Evolutionary conservation across 306 rosid genomes (phyloP).

Genomic region (Ochetophila trinervis): DNA sequence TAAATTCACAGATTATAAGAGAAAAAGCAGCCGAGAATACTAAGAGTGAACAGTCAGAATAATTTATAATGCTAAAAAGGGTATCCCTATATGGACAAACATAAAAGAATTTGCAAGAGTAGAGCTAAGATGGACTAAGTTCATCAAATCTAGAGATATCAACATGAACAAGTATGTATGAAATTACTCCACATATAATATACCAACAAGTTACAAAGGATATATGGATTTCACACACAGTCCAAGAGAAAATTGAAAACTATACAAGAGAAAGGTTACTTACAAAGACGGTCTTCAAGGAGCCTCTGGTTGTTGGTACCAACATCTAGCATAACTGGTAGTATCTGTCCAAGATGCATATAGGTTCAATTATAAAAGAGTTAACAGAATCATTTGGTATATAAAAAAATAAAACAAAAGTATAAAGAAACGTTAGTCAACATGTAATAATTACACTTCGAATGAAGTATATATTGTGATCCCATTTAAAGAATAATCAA

Average conservation of each 20-base stretch:
- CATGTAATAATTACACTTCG: slow-evolving; percentile 12
- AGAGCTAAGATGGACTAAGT: background rate
- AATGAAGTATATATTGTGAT: background rate
- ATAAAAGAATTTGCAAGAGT: background rate
- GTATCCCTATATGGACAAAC: background rate
- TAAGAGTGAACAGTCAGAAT: background rate
- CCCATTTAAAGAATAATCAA: background rate
- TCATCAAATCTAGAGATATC: background rate
- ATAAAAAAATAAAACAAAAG: background rate
- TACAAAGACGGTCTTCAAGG: slow-evolving; percentile 88
- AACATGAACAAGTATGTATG: background rate
- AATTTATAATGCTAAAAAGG: background rate
- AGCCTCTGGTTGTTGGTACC: slow-evolving; percentile 94
- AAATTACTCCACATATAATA: background rate
- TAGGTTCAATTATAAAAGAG: slow-evolving; percentile 21
- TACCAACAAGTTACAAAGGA: background rate
- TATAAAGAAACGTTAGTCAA: slow-evolving; percentile 8
- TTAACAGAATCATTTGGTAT: slow-evolving; percentile 10
- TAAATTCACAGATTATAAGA: background rate
- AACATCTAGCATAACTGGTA: slow-evolving; percentile 95
- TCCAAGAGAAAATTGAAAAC: slow-evolving; percentile 8
- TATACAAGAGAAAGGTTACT: slow-evolving; percentile 30
- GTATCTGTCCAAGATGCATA: slow-evolving; percentile 60
- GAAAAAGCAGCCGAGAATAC: background rate
- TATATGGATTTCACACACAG: background rate